Percentiles rank a stretch among this genome's conserved stretches.
These are phyloP conservation scores for Hansenula sp. DNA, from an alignment of 1,139 yeast species.

Conservation along the genomic window DNA sequence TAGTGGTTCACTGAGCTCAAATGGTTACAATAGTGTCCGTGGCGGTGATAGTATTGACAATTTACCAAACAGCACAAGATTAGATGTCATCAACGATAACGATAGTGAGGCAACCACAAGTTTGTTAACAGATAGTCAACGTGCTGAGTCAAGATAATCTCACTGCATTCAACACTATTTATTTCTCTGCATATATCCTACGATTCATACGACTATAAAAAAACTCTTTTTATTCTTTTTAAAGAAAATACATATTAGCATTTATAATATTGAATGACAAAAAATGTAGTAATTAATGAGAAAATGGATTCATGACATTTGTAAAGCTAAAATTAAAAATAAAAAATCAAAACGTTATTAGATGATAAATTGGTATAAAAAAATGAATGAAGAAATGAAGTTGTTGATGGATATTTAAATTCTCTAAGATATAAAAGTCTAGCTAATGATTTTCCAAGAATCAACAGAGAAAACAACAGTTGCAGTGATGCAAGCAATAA, in stretches of 20 bases:
- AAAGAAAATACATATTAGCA: not conserved
- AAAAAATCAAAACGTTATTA: not conserved
- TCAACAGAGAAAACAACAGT: conserved; percentile 55
- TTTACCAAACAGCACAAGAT: not conserved
- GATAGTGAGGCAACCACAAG: conserved; percentile 15
- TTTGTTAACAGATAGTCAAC: conserved; percentile 1
- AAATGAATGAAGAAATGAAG: not conserved
- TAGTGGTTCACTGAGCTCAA: not conserved
- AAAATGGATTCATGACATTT: not conserved
- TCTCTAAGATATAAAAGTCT: conserved; percentile 1
- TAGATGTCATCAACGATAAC: conserved; percentile 9
- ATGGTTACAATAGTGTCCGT: conserved; percentile 4
- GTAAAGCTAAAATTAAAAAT: conserved; percentile 1
- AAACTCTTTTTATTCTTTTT: not conserved
- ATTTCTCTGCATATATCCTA: no score
- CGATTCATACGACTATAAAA: no score
- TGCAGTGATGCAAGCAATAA: conserved; percentile 83
- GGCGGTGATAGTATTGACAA: conserved; percentile 6
- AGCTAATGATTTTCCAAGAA: conserved; percentile 19
- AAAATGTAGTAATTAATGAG: no score
- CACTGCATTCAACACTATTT: no score
- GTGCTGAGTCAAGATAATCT: not conserved
- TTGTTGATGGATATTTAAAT: no score
- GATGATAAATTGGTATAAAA: not conserved
- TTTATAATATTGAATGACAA: not conserved